Base-by-base conservation (phyloP, 352 stramenopile genomes). In the Pythium diclinum region DNA sequence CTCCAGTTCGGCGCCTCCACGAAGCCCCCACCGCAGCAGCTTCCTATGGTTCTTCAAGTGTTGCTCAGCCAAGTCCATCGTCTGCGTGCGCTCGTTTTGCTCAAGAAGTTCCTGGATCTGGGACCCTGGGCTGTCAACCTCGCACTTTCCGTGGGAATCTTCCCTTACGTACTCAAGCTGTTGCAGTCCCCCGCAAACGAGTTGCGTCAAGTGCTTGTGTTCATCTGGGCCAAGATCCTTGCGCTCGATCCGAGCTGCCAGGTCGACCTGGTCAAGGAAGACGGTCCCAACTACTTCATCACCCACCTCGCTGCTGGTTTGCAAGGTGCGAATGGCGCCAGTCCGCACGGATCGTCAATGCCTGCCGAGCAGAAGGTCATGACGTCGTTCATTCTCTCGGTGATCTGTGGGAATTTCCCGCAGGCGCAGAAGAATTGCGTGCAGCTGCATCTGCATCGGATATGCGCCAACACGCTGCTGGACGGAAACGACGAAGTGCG, bases 111-210 rank as follows among this genome's bases (percentile, higher is more conserved):
- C 73, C 72, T 99, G n/a, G 93, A 99, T 63, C 76, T 99, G 10
- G 96, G 91, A 0, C 86, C 87, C 0, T 97, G 90, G 89, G 89
- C 91, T 13, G 88, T 97, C 16, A 95, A 96, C 46, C 63, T 96
- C 11, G 88, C 88, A 9, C 76, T 99, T 2, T 98, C 87, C 16
- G 93, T 99, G 40, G 95, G 94, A 16, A 99, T 99, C 59, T 99
- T 99, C 61, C 97, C 97, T 4, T 99, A 99, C 65, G 96, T 99
- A 10, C 82, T 99, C 30, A 99, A 99, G 74, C 76, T 99, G 8
- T 76, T 99, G 10, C 94, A 98, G 73, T 98, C 90, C 52, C 89
- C 95, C 10, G 94, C 96, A 7, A 92, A 84, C 34, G 97, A 99
- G 64, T 94, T 99, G 40, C 97, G 97, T 9, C 94, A 98, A 56